These are phyloP conservation scores for Diaporthe helianthi DNA, from an alignment of 2,329 filamentous ascomycete genomes.

Conservation along the genomic window DNA sequence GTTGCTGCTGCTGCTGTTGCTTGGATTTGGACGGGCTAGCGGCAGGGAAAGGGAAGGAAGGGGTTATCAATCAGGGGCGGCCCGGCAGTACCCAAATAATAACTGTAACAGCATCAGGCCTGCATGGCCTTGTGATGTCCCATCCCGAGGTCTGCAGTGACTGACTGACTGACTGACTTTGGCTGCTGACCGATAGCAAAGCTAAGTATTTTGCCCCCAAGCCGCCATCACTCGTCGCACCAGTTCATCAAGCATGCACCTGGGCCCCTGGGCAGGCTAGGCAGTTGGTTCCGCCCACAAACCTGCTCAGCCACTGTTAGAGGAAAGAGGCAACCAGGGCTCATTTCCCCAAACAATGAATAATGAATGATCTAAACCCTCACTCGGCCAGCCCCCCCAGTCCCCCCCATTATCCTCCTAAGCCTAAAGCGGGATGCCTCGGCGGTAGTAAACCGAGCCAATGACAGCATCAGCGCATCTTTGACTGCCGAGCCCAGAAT, in stretches of 20 bases:
- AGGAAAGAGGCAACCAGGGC: background rate
- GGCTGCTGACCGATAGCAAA: background rate
- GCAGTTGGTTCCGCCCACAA: background rate
- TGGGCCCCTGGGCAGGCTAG: too few species aligned
- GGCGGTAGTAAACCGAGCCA: slow-evolving; percentile 9
- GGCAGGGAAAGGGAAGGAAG: background rate
- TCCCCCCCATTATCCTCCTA: background rate
- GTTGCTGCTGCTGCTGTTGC: too few species aligned
- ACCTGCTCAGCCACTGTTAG: slow-evolving; percentile 15
- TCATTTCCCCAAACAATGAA: background rate
- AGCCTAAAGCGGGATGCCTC: background rate
- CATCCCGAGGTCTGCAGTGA: background rate
- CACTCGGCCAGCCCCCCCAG: too few species aligned
- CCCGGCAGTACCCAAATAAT: background rate
- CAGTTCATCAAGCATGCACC: too few species aligned
- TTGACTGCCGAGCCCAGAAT: background rate
- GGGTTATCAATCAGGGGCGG: slow-evolving; percentile 20
- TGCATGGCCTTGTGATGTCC: background rate
- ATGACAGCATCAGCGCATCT: slow-evolving; percentile 13
- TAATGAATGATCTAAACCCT: too few species aligned
- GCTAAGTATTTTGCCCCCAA: background rate
- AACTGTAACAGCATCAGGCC: slow-evolving; percentile 8
- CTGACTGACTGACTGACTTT: background rate
- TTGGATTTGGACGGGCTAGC: too few species aligned
- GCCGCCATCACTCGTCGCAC: background rate